Conservation (phyloP, 2,329 filamentous ascomycete genomes). For the Ophiostoma ips region DNA sequence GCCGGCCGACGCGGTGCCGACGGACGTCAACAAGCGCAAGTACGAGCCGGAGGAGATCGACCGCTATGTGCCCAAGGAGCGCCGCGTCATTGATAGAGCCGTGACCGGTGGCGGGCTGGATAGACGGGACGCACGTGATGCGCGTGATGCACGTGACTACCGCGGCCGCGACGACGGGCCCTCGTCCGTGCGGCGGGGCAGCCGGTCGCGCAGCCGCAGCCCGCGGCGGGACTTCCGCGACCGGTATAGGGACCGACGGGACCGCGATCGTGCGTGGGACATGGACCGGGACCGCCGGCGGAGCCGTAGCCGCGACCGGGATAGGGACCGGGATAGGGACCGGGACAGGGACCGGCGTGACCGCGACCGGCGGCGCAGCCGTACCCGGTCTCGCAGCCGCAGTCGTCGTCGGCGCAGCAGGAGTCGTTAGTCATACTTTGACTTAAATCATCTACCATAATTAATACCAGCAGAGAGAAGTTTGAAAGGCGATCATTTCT, state of each 20-base stretch:
- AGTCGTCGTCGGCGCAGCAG: conserved; percentile 15
- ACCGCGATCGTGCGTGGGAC: conserved; percentile 13
- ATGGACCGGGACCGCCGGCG: conserved; percentile 9
- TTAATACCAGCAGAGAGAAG: too few relatives aligned
- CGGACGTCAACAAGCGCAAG: conserved; percentile 25
- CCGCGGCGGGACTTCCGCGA: conserved; percentile 16
- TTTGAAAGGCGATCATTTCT: too few relatives aligned
- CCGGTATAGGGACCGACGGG: conserved; percentile 10
- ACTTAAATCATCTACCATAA: neutral
- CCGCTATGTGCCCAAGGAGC: conserved; percentile 32
- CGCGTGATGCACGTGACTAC: conserved; percentile 13
- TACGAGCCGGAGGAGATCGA: conserved; percentile 30
- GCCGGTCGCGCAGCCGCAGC: conserved; percentile 7
- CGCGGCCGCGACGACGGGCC: conserved; percentile 8
- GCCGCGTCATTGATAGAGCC: conserved; percentile 21
- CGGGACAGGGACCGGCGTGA: conserved; percentile 10
- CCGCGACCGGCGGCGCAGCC: conserved; percentile 14
- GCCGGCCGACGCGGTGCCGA: conserved; percentile 25
- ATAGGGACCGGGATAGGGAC: conserved; percentile 11
- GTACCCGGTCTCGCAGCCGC: conserved; percentile 16
- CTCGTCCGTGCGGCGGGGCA: conserved; percentile 1
- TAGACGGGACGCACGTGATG: neutral
- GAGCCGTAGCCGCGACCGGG: conserved; percentile 4
- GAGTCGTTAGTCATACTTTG: conserved; percentile 17
- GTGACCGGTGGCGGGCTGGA: conserved; percentile 11